Evolutionary conservation across 106 monocot genomes (phyloP).

Genomic region (Amphibolis antarctica): DNA sequence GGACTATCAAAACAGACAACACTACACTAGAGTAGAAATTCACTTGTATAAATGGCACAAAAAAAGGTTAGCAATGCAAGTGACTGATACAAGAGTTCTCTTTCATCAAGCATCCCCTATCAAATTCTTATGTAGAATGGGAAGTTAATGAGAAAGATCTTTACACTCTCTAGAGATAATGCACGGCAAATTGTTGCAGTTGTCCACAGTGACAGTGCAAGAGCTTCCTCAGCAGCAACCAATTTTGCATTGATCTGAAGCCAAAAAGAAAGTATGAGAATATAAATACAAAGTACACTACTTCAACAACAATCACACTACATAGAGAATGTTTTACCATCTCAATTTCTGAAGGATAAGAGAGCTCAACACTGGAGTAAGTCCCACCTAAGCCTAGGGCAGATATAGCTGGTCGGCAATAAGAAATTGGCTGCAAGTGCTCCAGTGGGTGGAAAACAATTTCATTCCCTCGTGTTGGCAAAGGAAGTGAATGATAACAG

Average conservation of each 20-base stretch:
- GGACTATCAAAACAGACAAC: not conserved
- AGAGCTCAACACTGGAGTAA: conserved; percentile 24
- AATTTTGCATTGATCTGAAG: conserved; percentile 68
- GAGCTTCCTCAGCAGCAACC: conserved; percentile 91
- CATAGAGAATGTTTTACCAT: conserved; percentile 32
- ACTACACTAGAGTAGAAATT: not conserved
- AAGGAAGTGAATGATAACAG: conserved; percentile 71
- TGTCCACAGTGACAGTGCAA: conserved; percentile 86
- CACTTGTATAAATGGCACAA: not conserved
- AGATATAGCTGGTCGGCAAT: conserved; percentile 40
- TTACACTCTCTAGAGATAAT: conserved; percentile 93
- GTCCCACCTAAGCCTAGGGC: conserved; percentile 27
- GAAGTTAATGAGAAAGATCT: conserved; percentile 6
- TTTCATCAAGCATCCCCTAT: no score
- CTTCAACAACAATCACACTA: conserved; percentile 7
- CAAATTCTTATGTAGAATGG: not conserved
- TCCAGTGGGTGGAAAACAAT: conserved; percentile 80
- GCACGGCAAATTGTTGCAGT: conserved; percentile 73
- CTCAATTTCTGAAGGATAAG: conserved; percentile 32
- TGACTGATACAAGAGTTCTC: no score
- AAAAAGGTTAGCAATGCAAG: not conserved
- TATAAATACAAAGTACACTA: conserved; percentile 10
- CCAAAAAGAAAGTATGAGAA: conserved; percentile 15
- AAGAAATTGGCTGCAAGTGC: conserved; percentile 82
- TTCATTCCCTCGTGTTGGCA: conserved; percentile 64